A percentile compares a stretch with the other conserved stretches of the same genome.
phyloP scores from a whole-genome alignment of 495 filamentous ascomycete genomes.

The Penicillium goetzii region DNA sequence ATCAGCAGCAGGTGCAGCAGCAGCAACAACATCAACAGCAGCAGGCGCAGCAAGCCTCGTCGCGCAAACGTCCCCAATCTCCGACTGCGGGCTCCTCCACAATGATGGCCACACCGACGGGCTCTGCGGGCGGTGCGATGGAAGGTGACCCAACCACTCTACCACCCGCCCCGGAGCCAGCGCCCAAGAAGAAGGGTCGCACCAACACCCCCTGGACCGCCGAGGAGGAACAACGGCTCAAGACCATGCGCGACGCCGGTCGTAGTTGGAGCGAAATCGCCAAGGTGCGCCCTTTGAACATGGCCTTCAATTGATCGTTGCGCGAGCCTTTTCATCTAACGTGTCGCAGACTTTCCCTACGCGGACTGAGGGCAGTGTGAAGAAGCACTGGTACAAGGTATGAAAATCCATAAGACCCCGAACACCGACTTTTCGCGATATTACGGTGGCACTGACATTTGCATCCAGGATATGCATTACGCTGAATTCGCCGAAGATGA shows the following conservation, averaged over 20 bases:
- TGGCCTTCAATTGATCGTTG: background rate
- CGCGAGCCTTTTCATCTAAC: constrained; percentile 24
- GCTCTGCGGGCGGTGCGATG: constrained; percentile 31
- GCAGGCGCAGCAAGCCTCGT: constrained; percentile 31
- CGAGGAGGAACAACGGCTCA: constrained; percentile 87
- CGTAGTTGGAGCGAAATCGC: constrained; percentile 97
- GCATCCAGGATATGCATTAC: constrained; percentile 89
- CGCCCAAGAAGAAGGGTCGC: constrained; percentile 84
- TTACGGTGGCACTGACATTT: background rate
- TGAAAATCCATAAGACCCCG: background rate
- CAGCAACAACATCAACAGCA: constrained; percentile 31
- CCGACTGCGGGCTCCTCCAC: constrained; percentile 39
- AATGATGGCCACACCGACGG: constrained; percentile 39
- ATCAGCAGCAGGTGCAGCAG: constrained; percentile 23
- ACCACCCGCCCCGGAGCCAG: constrained; percentile 43
- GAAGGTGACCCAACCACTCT: constrained; percentile 40
- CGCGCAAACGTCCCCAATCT: constrained; percentile 53
- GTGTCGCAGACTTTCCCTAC: constrained; percentile 78
- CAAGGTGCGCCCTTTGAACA: constrained; percentile 61
- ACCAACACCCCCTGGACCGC: constrained; percentile 99
- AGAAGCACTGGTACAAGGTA: constrained; percentile 99
- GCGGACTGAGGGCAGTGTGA: constrained; percentile 94
- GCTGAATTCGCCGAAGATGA: constrained; percentile 98
- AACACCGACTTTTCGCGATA: background rate
- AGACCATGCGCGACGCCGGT: constrained; percentile 89